Base-by-base conservation (phyloP, 192 early-diverging fungal species). In the Mortierella claussenii region DNA sequence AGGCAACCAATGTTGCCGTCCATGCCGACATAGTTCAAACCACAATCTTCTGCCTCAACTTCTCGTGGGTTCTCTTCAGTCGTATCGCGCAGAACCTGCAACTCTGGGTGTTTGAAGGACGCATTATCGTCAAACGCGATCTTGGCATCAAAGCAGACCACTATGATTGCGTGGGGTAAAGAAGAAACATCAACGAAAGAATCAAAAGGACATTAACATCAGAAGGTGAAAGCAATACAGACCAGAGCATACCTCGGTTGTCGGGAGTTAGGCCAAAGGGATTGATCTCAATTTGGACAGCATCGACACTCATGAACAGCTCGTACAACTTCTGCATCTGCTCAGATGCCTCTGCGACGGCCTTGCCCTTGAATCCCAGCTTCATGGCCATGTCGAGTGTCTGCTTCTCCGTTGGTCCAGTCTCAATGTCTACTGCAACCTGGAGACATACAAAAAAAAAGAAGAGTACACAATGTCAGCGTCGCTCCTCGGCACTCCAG, bases 91-190 rank as follows among this genome's bases (percentile, higher is more conserved):
- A 76, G 53, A 4, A 24, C 15, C 27, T 55, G 50, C 8, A 76
- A 13, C n/a, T 76, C 71, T 1, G 71, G 71, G 17, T 76, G 71
- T 36, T 60, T 76, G 51, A 76, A 76, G 15, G 44, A 12, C 3
- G 71, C 71, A 28, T 66, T 76, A 24, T 76, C 63, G 20, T 76
- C 71, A 34, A 76, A 66, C 6, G 56, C 36, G 13, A 76, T 76
- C 58, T 76, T 76, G 49, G 71, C 71, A 37, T 76, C 71, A 50
- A 76, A 76, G 21, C 71, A 76, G 3, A 73, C 60, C n/a, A 73
- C 69, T 73, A 18, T 26, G 6, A n/a, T n/a, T n/a, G n/a, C n/a
- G n/a, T n/a, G n/a, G n/a, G n/a, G n/a, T n/a, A n/a, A n/a, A n/a
- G n/a, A n/a, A n/a, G n/a, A n/a, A n/a, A n/a, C n/a, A n/a, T n/a